A percentile compares a stretch with the other conserved stretches of the same genome.
phyloP scores from a whole-genome alignment of 768 basidiomycete species.

The Ramaria rubella region DNA sequence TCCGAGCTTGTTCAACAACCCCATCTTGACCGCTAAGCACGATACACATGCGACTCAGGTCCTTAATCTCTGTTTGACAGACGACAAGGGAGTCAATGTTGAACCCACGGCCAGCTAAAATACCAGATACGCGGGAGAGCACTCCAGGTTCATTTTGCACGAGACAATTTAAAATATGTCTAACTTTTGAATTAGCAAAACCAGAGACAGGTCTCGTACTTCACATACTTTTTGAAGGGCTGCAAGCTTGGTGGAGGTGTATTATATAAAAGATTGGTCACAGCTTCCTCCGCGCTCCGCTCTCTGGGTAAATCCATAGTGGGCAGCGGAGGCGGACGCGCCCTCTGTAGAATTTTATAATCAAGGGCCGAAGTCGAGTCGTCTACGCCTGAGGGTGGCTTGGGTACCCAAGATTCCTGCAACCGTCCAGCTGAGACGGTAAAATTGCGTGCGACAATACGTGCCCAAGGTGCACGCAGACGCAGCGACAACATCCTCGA shows the following conservation, averaged over 20 bases:
- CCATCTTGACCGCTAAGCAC: constrained; percentile 95
- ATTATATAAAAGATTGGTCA: constrained; percentile 96
- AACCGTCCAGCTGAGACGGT: background rate
- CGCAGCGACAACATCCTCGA: constrained; percentile 1
- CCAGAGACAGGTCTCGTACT: background rate
- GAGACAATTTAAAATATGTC: constrained; percentile 94
- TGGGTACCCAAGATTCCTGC: constrained; percentile 32
- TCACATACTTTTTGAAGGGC: constrained; percentile 81
- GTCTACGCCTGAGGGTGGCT: constrained; percentile 74
- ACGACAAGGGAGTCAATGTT: constrained; percentile 99
- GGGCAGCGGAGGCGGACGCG: constrained; percentile 78
- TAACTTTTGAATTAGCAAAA: constrained; percentile 26
- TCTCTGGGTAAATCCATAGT: constrained; percentile 77
- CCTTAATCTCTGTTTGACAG: constrained; percentile 94
- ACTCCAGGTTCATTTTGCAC: constrained; percentile 99
- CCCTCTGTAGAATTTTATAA: constrained; percentile 71
- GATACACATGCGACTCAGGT: constrained; percentile 97
- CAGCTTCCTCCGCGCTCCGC: constrained; percentile 89
- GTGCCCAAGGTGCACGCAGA: background rate
- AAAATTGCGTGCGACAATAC: background rate
- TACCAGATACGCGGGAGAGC: constrained; percentile 96
- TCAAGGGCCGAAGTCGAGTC: constrained; percentile 94
- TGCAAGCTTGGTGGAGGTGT: constrained; percentile 87
- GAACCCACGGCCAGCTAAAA: constrained; percentile 94
- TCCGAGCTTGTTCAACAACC: constrained; percentile 92